Conservation (phyloP, 2,329 filamentous ascomycete genomes). For the Fusarium dimerum region DNA sequence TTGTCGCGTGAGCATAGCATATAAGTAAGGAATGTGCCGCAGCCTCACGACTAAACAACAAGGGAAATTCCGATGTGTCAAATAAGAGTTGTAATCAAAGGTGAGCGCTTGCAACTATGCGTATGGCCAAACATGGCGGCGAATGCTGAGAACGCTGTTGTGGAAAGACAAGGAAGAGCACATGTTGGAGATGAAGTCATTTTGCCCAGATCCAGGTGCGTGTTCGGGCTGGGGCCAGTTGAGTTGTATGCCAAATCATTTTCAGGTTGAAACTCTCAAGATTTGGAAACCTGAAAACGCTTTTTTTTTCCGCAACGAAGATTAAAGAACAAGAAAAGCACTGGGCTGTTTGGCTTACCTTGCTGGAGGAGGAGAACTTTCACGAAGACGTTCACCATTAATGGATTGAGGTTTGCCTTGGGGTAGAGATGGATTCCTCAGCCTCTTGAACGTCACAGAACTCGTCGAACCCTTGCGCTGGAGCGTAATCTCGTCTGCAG, state of each 20-base stretch:
- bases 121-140: not conserved
- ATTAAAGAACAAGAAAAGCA: not conserved
- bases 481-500: slow-evolving; percentile 19
- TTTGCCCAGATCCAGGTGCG: too few species aligned
- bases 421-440: slow-evolving; percentile 46
- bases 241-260: too few species aligned
- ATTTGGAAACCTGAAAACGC: not conserved
- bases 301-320: not conserved
- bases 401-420: slow-evolving; percentile 50
- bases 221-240: too few species aligned
- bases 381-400: slow-evolving; percentile 43
- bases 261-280: too few species aligned
- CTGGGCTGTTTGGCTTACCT: slow-evolving; percentile 41
- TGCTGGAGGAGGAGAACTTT: slow-evolving; percentile 49
- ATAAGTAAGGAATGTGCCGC: not conserved
- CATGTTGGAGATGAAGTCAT: too few species aligned
- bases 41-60: not conserved
- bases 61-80: not conserved
- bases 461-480: slow-evolving; percentile 47
- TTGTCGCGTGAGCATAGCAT: not conserved
- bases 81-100: not conserved
- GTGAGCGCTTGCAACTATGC: not conserved
- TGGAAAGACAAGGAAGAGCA: too few species aligned
- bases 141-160: too few species aligned
- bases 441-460: slow-evolving; percentile 49